These are phyloP conservation scores for Carex sylvatica DNA, from an alignment of 202 grass and related monocot species.

Conservation along the genomic window DNA sequence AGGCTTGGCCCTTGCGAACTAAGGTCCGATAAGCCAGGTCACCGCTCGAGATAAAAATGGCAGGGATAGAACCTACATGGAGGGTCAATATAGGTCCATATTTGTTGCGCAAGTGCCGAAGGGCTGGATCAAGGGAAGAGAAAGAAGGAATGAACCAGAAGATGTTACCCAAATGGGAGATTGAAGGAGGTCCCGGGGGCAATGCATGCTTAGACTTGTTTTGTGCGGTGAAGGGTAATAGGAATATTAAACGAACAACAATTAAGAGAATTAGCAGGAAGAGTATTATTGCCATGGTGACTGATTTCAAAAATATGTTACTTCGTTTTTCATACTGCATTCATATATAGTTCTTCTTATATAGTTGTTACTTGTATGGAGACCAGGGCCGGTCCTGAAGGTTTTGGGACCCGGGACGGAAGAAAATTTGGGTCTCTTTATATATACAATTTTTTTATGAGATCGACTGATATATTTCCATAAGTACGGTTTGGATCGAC, in stretches of 20 bases:
- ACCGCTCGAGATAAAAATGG: conserved; percentile 3
- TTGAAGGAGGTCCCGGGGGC: conserved; percentile 8
- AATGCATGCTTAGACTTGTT: neutral
- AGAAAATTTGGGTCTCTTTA: too few species aligned
- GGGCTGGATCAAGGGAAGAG: neutral
- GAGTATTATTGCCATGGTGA: neutral
- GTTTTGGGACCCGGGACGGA: too few species aligned
- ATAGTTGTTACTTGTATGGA: too few species aligned
- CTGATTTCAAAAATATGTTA: neutral
- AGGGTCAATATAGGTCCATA: conserved; percentile 12
- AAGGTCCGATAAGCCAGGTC: neutral
- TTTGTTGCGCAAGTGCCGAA: neutral
- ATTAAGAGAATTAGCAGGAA: neutral
- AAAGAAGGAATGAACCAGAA: conserved; percentile 10
- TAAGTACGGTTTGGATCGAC: too few species aligned
- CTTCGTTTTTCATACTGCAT: neutral
- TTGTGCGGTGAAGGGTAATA: neutral
- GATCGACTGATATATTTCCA: too few species aligned
- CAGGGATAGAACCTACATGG: neutral
- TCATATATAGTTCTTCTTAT: too few species aligned
- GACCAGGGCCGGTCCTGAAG: too few species aligned
- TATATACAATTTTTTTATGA: too few species aligned
- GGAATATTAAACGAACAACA: neutral
- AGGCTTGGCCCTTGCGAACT: neutral
- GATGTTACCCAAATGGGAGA: conserved; percentile 15